Percentiles rank a stretch among this genome's conserved stretches.
phyloP scores from a whole-genome alignment of 2,329 filamentous ascomycete genomes.

The Ceratocystis alfenasii region DNA sequence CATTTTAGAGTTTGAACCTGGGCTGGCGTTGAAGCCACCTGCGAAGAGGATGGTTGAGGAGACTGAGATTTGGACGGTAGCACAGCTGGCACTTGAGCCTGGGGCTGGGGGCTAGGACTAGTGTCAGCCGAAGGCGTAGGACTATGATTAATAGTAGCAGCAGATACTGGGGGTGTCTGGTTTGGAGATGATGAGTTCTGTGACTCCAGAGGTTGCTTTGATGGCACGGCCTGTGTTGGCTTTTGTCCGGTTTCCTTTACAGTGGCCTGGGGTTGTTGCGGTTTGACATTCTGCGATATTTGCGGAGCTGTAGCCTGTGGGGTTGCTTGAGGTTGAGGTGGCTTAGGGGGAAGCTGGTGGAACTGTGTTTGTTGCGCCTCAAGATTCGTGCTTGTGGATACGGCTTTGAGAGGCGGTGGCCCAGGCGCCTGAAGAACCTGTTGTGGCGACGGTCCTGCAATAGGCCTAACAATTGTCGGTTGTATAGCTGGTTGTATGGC shows the following conservation, averaged over 20 bases:
- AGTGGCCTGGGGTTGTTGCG: neutral
- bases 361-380: constrained; percentile 29
- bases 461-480: neutral
- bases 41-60: neutral
- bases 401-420: neutral
- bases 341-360: constrained; percentile 25
- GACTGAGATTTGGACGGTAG: constrained; percentile 23
- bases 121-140: neutral
- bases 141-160: neutral
- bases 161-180: neutral
- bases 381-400: constrained; percentile 23
- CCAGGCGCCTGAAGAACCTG: constrained; percentile 20
- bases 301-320: neutral
- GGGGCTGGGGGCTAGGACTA: neutral
- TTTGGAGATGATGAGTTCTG: neutral
- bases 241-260: neutral
- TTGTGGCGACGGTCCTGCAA: neutral
- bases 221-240: neutral
- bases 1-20: constrained; percentile 13
- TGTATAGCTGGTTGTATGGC: constrained; percentile 4
- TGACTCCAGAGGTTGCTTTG: neutral
- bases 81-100: neutral
- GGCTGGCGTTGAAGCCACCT: neutral
- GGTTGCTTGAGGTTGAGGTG: constrained; percentile 6
- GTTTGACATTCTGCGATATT: neutral